These are phyloP conservation scores for Pulveroboletus frians DNA, from an alignment of 768 basidiomycete species.

Conservation along the genomic window DNA sequence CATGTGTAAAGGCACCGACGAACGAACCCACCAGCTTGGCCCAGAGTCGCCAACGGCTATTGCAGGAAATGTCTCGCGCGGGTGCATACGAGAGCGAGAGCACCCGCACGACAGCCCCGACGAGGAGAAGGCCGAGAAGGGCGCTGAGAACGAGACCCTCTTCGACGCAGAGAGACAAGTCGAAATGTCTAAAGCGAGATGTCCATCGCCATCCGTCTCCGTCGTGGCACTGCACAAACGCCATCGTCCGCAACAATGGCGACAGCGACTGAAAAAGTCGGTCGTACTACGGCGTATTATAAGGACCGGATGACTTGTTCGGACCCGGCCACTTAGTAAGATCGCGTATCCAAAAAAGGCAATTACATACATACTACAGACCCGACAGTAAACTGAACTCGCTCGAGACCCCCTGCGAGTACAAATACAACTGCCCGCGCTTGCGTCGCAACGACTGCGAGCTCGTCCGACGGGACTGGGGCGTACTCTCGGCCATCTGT, in stretches of 20 bases:
- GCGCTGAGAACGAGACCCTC: constrained; percentile 60
- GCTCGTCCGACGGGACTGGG: background rate
- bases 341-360: too few relatives aligned
- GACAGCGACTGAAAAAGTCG: too few relatives aligned
- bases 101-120: constrained; percentile 39
- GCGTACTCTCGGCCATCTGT: background rate
- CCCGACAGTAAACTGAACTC: constrained; percentile 14
- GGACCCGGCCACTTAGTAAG: too few relatives aligned
- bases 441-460: constrained; percentile 4
- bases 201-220: constrained; percentile 61
- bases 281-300: too few relatives aligned
- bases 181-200: constrained; percentile 60
- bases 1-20: background rate
- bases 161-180: constrained; percentile 78
- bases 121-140: constrained; percentile 42
- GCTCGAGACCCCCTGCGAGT: constrained; percentile 4
- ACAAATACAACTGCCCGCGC: constrained; percentile 13
- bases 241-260: constrained; percentile 27
- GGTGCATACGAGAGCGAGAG: constrained; percentile 25
- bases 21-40: constrained; percentile 59
- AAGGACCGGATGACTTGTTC: too few relatives aligned
- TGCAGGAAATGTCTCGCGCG: constrained; percentile 35
- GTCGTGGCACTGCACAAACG: constrained; percentile 41
- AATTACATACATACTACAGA: too few relatives aligned
- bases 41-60: constrained; percentile 48